Conservation (phyloP, 225 moss, liverwort and hornwort species). For the Rhytidiadelphus loreus region DNA sequence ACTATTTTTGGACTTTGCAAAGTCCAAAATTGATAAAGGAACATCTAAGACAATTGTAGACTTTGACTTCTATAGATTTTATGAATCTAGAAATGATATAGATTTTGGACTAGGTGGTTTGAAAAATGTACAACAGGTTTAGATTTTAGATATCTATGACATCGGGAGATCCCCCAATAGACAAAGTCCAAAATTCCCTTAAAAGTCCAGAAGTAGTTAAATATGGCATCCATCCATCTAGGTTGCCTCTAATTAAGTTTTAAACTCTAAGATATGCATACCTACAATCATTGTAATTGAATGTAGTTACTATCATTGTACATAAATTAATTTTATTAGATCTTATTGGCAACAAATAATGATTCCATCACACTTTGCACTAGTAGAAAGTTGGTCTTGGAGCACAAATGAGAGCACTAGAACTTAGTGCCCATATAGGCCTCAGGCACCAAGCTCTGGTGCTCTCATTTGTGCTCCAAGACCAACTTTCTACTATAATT, state of each 20-base stretch:
- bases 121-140: too few relatives aligned
- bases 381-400: background rate
- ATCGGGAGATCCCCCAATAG: too few relatives aligned
- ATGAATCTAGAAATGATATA: too few relatives aligned
- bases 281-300: background rate
- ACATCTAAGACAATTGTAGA: too few relatives aligned
- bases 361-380: background rate
- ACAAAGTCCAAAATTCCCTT: too few relatives aligned
- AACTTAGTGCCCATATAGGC: accelerated
- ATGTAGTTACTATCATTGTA: background rate
- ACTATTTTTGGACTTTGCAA: too few relatives aligned
- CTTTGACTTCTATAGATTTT: too few relatives aligned
- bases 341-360: background rate
- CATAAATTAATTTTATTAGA: background rate
- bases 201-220: too few relatives aligned
- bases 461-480: accelerated
- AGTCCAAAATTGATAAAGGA: too few relatives aligned
- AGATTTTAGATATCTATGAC: too few relatives aligned
- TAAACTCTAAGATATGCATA: background rate
- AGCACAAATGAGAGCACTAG: accelerated
- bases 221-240: background rate
- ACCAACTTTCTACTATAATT: background rate
- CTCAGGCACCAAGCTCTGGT: accelerated
- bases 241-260: accelerated
- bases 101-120: too few relatives aligned